Evolutionary conservation across 257 asterid species (phyloP), one percentile per base, ranked within the genome.

Genomic region (Hygrophila difformis): DNA sequence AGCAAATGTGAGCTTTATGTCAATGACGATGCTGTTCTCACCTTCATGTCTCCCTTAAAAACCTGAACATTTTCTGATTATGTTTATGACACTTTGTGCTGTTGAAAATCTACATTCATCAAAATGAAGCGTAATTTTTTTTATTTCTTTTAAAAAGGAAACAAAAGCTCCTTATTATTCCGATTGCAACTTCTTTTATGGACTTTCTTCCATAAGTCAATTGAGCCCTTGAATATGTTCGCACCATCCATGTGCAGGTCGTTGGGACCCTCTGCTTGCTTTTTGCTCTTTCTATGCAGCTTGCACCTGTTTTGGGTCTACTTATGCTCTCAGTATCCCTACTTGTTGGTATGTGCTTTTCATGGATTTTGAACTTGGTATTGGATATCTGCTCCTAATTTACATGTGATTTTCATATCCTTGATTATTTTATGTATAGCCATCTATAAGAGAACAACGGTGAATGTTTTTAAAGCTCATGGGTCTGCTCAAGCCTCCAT

Each of bases 401-500:
- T 17, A 18, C 36, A 8, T 19, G 12, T n/a, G n/a, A 33, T 39
- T 40, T 47, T 35, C 26, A 18, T 51, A 44, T 60, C 20, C 3
- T 24, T 12, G 17, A 12, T 16, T 28, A n/a, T 53, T 41, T 44
- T 18, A 13, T 28, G 40, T 66, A 36, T 63, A 89, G 98, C 96
- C 57, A 61, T 85, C 53, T 89, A 85, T 67, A 85, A 82, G 71
- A 77, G 98, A 71, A 71, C 96, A 49, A 89, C 98, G 20, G 93
- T 79, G 65, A 80, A 51, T 50, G 93, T 85, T 47, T 89, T 82
- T 69, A 86, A 82, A 75, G 83, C 94, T 64, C 93, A 89, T 77
- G 98, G 96, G 53, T 56, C 83, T 44, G 92, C 73, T 64, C 92
- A 79, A 68, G 96, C 96, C 52, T 69, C 81, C 28, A 85, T 89